Percentiles rank a stretch among this genome's conserved stretches.
phyloP scores from a whole-genome alignment of 805 yeast species.

The Saccharomycopsis sp. region DNA sequence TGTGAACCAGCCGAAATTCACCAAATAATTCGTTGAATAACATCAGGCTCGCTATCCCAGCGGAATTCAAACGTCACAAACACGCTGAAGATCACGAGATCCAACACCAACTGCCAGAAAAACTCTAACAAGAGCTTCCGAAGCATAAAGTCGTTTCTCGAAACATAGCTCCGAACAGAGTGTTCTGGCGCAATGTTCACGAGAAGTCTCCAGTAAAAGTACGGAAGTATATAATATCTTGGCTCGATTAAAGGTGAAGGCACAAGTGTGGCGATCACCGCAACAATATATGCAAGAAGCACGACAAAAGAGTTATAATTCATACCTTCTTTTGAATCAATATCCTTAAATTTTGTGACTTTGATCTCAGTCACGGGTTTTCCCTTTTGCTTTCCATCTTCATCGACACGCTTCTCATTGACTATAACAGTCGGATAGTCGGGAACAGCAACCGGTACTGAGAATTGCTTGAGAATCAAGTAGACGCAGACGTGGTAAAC shows the following conservation, averaged over 20 bases:
- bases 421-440: not conserved
- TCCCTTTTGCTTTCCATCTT: not conserved
- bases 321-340: not conserved
- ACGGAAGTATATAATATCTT: conserved; percentile 82
- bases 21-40: conserved; percentile 83
- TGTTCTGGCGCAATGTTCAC: conserved; percentile 34
- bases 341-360: not conserved
- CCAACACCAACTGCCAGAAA: conserved; percentile 53
- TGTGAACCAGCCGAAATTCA: conserved; percentile 27
- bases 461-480: conserved; percentile 23
- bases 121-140: conserved; percentile 47
- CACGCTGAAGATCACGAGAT: conserved; percentile 43
- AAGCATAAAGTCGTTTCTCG: not conserved
- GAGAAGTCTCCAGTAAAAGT: conserved; percentile 63
- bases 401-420: not conserved
- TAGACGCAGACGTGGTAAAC: conserved; percentile 57
- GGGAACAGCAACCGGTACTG: not conserved
- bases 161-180: conserved; percentile 24
- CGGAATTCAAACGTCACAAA: conserved; percentile 56
- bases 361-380: not conserved
- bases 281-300: conserved; percentile 43
- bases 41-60: conserved; percentile 58
- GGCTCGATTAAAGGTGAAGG: conserved; percentile 96
- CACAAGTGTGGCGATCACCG: conserved; percentile 54
- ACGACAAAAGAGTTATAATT: conserved; percentile 26